Evolutionary conservation across 2,329 filamentous ascomycete genomes (phyloP), one percentile per base, ranked within the genome.

Genomic region (Botrytis elliptica): DNA sequence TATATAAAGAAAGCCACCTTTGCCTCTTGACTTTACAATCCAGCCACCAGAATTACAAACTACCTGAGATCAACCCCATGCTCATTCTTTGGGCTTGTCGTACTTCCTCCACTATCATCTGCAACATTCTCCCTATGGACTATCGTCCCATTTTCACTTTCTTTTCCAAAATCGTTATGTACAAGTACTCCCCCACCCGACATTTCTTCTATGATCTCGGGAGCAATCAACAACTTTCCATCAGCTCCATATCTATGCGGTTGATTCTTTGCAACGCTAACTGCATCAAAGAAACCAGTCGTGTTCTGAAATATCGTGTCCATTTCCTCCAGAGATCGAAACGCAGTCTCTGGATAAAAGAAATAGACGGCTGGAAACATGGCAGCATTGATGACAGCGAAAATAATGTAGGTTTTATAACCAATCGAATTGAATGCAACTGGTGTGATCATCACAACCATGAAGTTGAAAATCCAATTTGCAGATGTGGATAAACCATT

Each of bases 371-470:
- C 77, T 0, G 84, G 84, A 1, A 85, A 78, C 64, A 85, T 70
- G 25, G 38, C 44, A 8, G 42, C 36, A 25, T 73, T 73, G 36
- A 92, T 92, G 76, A 92, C 88, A 77, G 71, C 71, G n/a, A 72
- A 72, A n/a, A 72, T 69, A 29, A 88, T 87, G 80, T 92, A 91
- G 0, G 89, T 91, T 77, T 88, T 83, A 82, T 89, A 87, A 12
- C 83, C 81, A 75, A 92, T 91, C 73, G 83, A 87, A 73, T 86
- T 82, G 69, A 83, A 81, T 25, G 77, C 76, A 9, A 83, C 77
- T 0, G 83, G 82, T 14, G 82, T 83, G n/a, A 83, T 83, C 66
- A 70, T 70, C 18, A 73, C 71, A 52, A 73, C 71, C 66, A 73
- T 70, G 36, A 73, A 90, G 79, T 91, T 91, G 81, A 90, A 90